Percentiles rank a stretch among this genome's conserved stretches.
phyloP scores from a whole-genome alignment of 1,139 yeast species.

The Blastobotrys serpentis region DNA sequence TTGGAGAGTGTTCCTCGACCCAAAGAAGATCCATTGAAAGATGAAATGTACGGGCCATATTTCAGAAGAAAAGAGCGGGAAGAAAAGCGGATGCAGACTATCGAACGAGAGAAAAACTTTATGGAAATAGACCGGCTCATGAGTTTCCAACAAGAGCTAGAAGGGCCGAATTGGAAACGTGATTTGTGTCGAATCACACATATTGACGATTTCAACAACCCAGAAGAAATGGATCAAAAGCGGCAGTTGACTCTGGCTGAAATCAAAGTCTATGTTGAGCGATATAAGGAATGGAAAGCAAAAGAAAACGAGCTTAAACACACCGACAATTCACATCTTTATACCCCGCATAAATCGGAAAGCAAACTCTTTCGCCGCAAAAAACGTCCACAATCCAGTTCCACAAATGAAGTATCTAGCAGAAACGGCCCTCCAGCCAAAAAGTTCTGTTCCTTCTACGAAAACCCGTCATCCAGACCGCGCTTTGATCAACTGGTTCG shows the following conservation, averaged over 20 bases:
- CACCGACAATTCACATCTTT: neutral
- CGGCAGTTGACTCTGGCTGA: conserved; percentile 52
- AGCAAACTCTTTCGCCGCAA: conserved; percentile 3
- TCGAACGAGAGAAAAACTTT: conserved; percentile 53
- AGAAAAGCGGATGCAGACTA: conserved; percentile 60
- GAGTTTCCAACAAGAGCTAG: conserved; percentile 47
- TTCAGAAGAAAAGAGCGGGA: conserved; percentile 66
- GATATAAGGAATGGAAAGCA: conserved; percentile 47
- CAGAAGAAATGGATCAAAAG: conserved; percentile 51
- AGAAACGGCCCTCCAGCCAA: neutral
- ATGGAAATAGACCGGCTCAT: conserved; percentile 53
- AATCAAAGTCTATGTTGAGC: conserved; percentile 48
- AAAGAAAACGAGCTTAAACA: conserved; percentile 27
- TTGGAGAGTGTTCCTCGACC: neutral
- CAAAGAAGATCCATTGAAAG: conserved; percentile 47
- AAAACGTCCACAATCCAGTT: neutral
- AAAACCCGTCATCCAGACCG: conserved; percentile 21
- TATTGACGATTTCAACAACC: conserved; percentile 49
- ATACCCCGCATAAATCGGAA: conserved; percentile 9
- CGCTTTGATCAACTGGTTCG: conserved; percentile 26
- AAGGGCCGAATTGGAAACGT: conserved; percentile 56
- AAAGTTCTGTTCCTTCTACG: conserved; percentile 25
- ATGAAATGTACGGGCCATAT: conserved; percentile 47
- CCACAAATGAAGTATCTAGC: neutral
- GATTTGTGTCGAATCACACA: conserved; percentile 53